Conservation (phyloP, 805 yeast genomes). For the Ogataea haglerorum region DNA sequence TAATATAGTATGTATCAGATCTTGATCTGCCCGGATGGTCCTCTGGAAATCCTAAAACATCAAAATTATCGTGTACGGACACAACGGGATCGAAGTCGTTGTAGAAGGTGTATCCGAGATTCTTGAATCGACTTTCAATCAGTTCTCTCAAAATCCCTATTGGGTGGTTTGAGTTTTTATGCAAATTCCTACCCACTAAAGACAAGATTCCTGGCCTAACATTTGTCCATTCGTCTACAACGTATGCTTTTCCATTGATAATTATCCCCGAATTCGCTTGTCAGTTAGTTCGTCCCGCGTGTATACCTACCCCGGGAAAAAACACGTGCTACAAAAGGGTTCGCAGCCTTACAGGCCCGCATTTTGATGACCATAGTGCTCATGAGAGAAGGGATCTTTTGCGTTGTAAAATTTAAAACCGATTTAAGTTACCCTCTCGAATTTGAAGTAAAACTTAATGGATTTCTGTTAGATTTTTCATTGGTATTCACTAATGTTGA, state of each 20-base stretch:
- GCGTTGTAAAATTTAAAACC: background rate
- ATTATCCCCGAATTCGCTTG: conserved; percentile 1
- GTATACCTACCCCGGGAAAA: background rate
- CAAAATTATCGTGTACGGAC: conserved; percentile 80
- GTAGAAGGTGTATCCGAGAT: conserved; percentile 71
- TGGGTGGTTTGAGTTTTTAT: conserved; percentile 76
- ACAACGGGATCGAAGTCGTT: conserved; percentile 83
- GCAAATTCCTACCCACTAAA: conserved; percentile 69
- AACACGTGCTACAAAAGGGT: no score
- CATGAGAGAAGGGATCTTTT: background rate
- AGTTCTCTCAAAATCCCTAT: conserved; percentile 78
- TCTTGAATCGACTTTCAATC: conserved; percentile 64
- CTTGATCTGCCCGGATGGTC: conserved; percentile 93
- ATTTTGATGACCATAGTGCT: no score
- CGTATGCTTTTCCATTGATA: conserved; percentile 50
- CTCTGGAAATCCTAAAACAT: conserved; percentile 81
- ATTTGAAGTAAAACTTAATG: background rate
- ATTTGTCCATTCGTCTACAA: conserved; percentile 79
- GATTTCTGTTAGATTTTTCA: no score
- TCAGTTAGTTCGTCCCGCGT: background rate
- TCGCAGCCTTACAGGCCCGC: background rate
- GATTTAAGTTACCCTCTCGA: background rate
- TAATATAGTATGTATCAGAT: conserved; percentile 90
- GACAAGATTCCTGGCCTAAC: conserved; percentile 70
- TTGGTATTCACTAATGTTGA: no score